phyloP scores from a whole-genome alignment of 345 rosid genomes.

The Gossypium arboreum region DNA sequence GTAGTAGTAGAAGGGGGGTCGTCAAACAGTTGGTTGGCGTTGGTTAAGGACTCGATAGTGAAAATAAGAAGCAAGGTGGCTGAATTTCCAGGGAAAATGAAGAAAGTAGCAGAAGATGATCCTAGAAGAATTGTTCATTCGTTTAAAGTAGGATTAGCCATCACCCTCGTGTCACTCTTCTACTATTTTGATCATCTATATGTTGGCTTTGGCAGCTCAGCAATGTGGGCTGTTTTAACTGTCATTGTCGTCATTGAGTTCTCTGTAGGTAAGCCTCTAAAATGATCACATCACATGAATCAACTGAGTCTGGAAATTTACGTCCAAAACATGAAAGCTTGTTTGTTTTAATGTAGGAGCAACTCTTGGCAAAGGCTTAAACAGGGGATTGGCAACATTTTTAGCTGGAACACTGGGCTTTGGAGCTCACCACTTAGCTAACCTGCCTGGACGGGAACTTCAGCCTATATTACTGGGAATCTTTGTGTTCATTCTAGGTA shows the following conservation, averaged over 20 bases:
- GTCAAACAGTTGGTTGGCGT: not conserved
- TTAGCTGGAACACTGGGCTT: conserved; percentile 58
- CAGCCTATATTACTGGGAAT: conserved; percentile 65
- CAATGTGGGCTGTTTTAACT: conserved; percentile 89
- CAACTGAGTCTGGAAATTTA: not conserved
- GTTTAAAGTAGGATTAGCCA: conserved; percentile 66
- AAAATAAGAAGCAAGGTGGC: conserved; percentile 19
- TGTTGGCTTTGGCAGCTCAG: conserved; percentile 53
- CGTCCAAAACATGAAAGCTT: not conserved
- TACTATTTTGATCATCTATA: conserved; percentile 64
- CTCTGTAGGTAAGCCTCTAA: conserved; percentile 47
- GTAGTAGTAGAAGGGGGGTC: not conserved
- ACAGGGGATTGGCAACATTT: conserved; percentile 65
- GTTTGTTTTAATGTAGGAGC: conserved; percentile 23
- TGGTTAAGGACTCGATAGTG: conserved; percentile 18
- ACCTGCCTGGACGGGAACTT: conserved; percentile 42
- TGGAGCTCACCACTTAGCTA: conserved; percentile 65
- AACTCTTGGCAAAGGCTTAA: conserved; percentile 66
- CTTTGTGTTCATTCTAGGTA: conserved; percentile 62
- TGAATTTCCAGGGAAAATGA: conserved; percentile 23
- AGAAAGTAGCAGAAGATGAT: conserved; percentile 55
- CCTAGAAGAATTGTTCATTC: conserved; percentile 69
- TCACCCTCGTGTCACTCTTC: conserved; percentile 55
- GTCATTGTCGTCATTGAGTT: conserved; percentile 81
- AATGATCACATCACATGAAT: not conserved